Evolutionary conservation across 441 rosid species (phyloP).

Genomic region (Biscutella auriculata): DNA sequence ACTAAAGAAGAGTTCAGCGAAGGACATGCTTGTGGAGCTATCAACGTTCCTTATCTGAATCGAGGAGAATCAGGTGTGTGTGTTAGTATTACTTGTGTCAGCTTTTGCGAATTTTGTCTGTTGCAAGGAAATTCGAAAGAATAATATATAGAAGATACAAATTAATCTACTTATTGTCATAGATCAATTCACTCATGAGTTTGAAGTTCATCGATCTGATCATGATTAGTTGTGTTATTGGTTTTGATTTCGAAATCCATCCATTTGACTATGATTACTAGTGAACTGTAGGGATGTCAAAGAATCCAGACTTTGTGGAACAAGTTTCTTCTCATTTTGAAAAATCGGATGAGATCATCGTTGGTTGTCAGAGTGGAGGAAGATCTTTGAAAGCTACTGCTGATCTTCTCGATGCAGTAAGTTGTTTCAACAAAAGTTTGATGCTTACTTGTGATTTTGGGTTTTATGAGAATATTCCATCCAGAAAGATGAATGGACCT

Average conservation of each 20-base stretch:
- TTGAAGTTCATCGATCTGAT: too few relatives aligned
- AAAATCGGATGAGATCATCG: constrained; percentile 52
- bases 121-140: background rate
- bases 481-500: too few relatives aligned
- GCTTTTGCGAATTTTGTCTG: background rate
- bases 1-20: constrained; percentile 72
- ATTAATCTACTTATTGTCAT: too few relatives aligned
- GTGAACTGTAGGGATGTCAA: constrained; percentile 72
- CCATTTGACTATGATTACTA: background rate
- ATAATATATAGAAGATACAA: too few relatives aligned
- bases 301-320: constrained; percentile 49
- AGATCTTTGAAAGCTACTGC: constrained; percentile 67
- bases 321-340: constrained; percentile 50
- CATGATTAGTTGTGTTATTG: background rate
- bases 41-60: constrained; percentile 71
- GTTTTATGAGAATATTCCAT: too few relatives aligned
- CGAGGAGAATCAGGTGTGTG: constrained; percentile 51
- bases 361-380: constrained; percentile 78
- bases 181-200: too few relatives aligned
- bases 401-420: constrained; percentile 63
- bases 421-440: constrained; percentile 2
- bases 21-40: constrained; percentile 68
- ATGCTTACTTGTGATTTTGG: background rate
- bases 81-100: background rate
- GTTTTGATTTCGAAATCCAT: too few relatives aligned